Evolutionary conservation across 2,329 filamentous ascomycete genomes (phyloP), one percentile per base, ranked within the genome.

Genomic region (Xylariales sp.): DNA sequence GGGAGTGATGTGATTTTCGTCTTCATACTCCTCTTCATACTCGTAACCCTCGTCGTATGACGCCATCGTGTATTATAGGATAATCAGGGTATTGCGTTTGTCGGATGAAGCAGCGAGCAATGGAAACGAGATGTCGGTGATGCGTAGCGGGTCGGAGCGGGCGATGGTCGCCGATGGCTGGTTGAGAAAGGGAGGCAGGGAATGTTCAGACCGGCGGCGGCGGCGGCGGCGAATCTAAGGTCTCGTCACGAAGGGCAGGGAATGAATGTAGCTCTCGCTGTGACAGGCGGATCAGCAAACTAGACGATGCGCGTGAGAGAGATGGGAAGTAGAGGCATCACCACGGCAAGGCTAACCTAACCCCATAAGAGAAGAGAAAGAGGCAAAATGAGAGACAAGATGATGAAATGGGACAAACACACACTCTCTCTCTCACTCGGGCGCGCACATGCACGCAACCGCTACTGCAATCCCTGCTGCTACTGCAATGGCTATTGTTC

Each of bases 1-100:
- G 69, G 94, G 93, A 32, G 94, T 97, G 83, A 98, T 97, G 74
- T 85, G 88, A 43, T 88, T 90, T 69, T 91, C 89, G 67, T 87
- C 65, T 30, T 67, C 89, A 75, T 91, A 91, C 71, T 89, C 88
- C 71, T 87, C 87, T 72, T 90, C 88, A 69, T 91, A 90, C 78
- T 93, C 93, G 70, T 90, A 87, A 60, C 87, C 85, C 64, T 88
- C 85, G 63, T 87, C 86, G 80, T 88, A 87, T 67, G 86, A 84
- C 34, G 84, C 85, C 85, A 88, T 87, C 72, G 45, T 70, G 67
- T 16, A 49, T 45, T 59, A 45, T 41, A 7, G 23, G 54, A 56
- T 41, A 36, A 41, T 41, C 14, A 32, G 54, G 1, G 45, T 18
- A 23, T 32, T n/a, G 12, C 16, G 23, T n/a, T 8, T 28, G 30